A percentile compares a stretch with the other conserved stretches of the same genome.
Conservation (phyloP, 345 rosid genomes). For the Noccaea bulbosa region DNA sequence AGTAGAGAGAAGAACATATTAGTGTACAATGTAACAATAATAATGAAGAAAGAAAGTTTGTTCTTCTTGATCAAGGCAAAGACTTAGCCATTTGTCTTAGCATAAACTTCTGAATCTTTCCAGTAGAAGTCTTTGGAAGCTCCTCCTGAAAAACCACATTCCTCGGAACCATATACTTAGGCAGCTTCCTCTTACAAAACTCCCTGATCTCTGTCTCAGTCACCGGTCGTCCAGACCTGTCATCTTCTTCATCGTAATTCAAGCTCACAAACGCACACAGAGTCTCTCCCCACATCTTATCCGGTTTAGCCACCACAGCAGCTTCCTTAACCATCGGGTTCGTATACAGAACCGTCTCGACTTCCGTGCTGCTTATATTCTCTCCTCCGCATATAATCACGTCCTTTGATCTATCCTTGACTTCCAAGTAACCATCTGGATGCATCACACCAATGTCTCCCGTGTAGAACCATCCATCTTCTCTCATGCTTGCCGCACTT, state of each 20-base stretch:
- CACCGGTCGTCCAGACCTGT: neutral
- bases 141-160: slow-evolving; percentile 54
- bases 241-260: slow-evolving; percentile 29
- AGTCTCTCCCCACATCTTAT: slow-evolving; percentile 66
- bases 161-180: slow-evolving; percentile 65
- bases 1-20: neutral
- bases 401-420: slow-evolving; percentile 64
- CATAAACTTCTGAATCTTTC: slow-evolving; percentile 60
- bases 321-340: slow-evolving; percentile 59
- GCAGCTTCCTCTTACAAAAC: slow-evolving; percentile 53
- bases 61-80: slow-evolving; percentile 27
- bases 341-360: slow-evolving; percentile 57
- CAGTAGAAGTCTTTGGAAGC: slow-evolving; percentile 68
- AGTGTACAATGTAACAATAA: slow-evolving; percentile 13
- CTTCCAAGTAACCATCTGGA: slow-evolving; percentile 59
- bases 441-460: slow-evolving; percentile 74
- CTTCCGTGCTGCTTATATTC: slow-evolving; percentile 56
- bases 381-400: slow-evolving; percentile 68
- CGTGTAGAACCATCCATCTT: slow-evolving; percentile 60
- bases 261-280: slow-evolving; percentile 69
- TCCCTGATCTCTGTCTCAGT: slow-evolving; percentile 55
- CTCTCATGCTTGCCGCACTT: slow-evolving; percentile 43
- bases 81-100: slow-evolving; percentile 54
- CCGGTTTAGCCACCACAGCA: slow-evolving; percentile 64
- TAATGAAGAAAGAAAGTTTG: slow-evolving; percentile 1